Evolutionary conservation across 352 stramenopile genomes (phyloP).

Genomic region (Globisporangium solare): DNA sequence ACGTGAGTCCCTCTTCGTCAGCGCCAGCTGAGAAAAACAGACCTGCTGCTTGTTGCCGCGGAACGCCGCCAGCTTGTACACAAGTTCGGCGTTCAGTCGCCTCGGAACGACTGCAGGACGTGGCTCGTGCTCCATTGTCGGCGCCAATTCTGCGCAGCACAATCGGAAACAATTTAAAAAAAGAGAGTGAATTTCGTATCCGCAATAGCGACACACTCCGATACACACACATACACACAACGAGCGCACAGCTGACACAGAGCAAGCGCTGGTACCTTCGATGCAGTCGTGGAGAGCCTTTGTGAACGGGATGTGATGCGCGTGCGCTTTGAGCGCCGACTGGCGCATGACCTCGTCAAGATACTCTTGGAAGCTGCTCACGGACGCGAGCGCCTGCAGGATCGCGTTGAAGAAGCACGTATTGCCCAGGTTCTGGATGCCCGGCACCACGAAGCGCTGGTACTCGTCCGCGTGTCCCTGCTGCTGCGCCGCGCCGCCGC

Average conservation of each 20-base stretch:
- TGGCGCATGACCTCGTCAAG: slow-evolving; percentile 53
- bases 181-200: slow-evolving; percentile 1
- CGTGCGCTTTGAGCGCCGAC: slow-evolving; percentile 24
- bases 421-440: slow-evolving; percentile 88
- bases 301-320: slow-evolving; percentile 54
- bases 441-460: slow-evolving; percentile 35
- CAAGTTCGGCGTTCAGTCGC: slow-evolving; percentile 58
- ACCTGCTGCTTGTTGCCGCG: slow-evolving; percentile 78
- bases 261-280: slow-evolving; percentile 42
- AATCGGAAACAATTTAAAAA: too few species aligned
- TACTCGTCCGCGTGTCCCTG: slow-evolving; percentile 4
- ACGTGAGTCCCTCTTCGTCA: too few species aligned
- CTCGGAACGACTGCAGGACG: slow-evolving; percentile 37
- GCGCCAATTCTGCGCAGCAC: slow-evolving; percentile 21
- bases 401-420: slow-evolving; percentile 91
- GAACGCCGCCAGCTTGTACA: slow-evolving; percentile 47
- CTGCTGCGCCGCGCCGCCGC: not conserved
- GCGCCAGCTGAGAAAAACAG: not conserved
- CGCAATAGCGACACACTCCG: too few species aligned
- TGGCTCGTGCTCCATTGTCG: slow-evolving; percentile 24
- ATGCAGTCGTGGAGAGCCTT: slow-evolving; percentile 61
- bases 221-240: not conserved
- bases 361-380: slow-evolving; percentile 67
- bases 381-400: slow-evolving; percentile 73
- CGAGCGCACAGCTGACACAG: not conserved